phyloP scores from a whole-genome alignment of 768 basidiomycete species.

The Pisolithus marmoratus region DNA sequence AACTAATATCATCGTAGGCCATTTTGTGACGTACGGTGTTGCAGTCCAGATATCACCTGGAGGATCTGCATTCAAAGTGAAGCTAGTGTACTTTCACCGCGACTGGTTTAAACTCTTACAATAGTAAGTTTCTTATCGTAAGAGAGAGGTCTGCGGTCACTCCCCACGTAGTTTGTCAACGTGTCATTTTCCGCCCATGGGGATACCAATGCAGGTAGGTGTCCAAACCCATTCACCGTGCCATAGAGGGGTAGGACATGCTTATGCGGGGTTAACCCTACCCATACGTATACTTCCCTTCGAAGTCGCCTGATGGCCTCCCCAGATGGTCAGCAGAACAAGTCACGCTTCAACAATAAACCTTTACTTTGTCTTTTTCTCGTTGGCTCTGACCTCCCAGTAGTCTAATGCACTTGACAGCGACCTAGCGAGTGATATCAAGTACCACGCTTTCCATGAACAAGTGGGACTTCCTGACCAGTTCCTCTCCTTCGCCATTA shows the following conservation, averaged over 20 bases:
- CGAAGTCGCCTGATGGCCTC: neutral
- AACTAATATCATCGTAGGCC: neutral
- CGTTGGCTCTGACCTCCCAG: neutral
- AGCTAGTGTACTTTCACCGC: neutral
- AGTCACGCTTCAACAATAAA: neutral
- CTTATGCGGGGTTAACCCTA: conserved; percentile 5
- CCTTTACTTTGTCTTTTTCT: neutral
- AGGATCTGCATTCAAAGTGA: neutral
- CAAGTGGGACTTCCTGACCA: neutral
- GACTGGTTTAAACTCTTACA: neutral
- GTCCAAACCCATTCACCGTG: conserved; percentile 15
- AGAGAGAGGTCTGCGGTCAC: neutral
- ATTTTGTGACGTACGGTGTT: conserved; percentile 29
- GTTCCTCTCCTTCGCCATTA: neutral
- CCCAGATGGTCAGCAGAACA: neutral
- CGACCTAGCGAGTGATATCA: neutral
- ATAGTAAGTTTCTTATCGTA: neutral
- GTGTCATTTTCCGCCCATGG: conserved; percentile 24
- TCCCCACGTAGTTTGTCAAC: conserved; percentile 14
- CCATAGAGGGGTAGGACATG: conserved; percentile 17
- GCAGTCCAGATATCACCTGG: conserved; percentile 35
- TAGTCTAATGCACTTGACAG: neutral
- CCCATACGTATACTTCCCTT: neutral
- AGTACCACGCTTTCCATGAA: neutral
- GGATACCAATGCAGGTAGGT: conserved; percentile 16